Conservation (phyloP, 179 eudicot genomes). For the Beta macrorhiza region DNA sequence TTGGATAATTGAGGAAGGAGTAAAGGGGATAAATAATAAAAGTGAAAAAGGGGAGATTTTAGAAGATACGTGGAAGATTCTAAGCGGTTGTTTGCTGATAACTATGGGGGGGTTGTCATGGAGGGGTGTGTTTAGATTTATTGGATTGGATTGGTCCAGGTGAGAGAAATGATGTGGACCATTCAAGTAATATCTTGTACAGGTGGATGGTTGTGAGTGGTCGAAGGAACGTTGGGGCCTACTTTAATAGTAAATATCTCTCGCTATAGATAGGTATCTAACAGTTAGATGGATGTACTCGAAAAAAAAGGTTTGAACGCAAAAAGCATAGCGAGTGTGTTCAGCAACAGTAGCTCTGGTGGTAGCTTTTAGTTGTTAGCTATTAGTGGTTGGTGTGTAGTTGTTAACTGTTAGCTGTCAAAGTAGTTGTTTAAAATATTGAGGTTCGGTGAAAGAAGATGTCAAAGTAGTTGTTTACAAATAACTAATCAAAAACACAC, state of each 20-base stretch:
- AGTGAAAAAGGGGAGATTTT: constrained; percentile 12
- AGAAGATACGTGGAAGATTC: constrained; percentile 40
- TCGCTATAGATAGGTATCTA: neutral
- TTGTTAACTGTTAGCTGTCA: no score
- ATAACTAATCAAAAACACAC: no score
- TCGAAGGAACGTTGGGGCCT: neutral
- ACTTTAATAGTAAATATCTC: neutral
- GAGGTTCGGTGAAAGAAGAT: no score
- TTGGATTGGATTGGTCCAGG: constrained; percentile 33
- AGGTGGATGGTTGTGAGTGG: constrained; percentile 34
- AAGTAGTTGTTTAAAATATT: no score
- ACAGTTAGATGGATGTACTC: neutral
- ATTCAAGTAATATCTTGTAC: constrained; percentile 29
- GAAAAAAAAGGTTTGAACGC: no score
- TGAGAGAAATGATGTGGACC: constrained; percentile 28
- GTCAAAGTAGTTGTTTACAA: no score
- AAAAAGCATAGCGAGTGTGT: no score
- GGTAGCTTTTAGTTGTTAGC: no score
- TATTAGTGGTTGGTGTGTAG: no score
- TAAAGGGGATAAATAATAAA: constrained; percentile 30
- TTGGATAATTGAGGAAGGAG: neutral
- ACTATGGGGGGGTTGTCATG: constrained; percentile 23
- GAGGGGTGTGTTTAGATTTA: constrained; percentile 11
- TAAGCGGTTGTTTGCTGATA: constrained; percentile 47
- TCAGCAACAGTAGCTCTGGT: no score